phyloP scores from a whole-genome alignment of 2,329 filamentous ascomycete genomes.

The Rutstroemia sp. region DNA sequence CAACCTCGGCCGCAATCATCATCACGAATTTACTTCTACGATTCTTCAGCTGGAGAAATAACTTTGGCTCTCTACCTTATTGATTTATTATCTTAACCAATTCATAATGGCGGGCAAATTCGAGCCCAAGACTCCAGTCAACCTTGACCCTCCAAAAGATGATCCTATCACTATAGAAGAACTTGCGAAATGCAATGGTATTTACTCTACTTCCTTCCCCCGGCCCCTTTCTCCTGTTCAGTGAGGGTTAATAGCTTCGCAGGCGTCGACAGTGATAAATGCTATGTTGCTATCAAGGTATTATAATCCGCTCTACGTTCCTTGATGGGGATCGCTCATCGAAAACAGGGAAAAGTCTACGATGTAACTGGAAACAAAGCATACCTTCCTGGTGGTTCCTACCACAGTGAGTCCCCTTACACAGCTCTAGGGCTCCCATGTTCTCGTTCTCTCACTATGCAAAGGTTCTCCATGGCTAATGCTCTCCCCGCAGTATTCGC shows the following conservation, averaged over 20 bases:
- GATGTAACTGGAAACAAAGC: slow-evolving; percentile 87
- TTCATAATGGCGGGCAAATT: slow-evolving; percentile 56
- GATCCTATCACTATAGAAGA: slow-evolving; percentile 78
- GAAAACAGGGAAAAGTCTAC: slow-evolving; percentile 73
- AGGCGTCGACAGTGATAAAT: slow-evolving; percentile 59
- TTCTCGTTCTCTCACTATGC: not conserved
- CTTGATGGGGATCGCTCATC: not conserved
- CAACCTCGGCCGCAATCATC: slow-evolving; percentile 1
- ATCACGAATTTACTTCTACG: not conserved
- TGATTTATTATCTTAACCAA: not conserved
- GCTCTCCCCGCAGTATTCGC: slow-evolving; percentile 64
- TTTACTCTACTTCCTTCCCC: slow-evolving; percentile 26
- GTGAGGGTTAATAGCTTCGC: slow-evolving; percentile 8
- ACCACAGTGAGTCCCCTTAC: slow-evolving; percentile 58
- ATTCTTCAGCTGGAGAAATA: not conserved
- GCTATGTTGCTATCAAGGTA: slow-evolving; percentile 66
- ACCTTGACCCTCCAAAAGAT: slow-evolving; percentile 77
- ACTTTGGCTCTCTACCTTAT: not conserved
- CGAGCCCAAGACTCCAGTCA: slow-evolving; percentile 68
- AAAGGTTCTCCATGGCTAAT: not conserved
- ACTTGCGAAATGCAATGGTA: slow-evolving; percentile 77
- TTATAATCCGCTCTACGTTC: not conserved
- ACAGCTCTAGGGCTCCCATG: not conserved
- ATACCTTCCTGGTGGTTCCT: slow-evolving; percentile 76
- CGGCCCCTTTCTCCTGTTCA: not conserved